Conservation (phyloP, 768 basidiomycete genomes). For the Leccinum barrowsii region DNA sequence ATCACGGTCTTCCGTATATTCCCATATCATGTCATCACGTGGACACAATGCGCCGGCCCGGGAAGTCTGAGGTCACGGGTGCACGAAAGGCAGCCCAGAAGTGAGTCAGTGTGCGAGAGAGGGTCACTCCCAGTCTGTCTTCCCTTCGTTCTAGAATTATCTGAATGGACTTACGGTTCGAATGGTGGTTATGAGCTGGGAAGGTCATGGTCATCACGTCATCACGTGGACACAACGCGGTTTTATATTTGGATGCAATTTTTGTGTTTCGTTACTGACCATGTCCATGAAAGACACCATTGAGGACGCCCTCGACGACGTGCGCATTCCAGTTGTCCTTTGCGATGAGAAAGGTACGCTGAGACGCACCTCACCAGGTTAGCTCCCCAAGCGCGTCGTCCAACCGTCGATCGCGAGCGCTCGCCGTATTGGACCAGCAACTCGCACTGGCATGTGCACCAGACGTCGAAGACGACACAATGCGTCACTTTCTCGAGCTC, state of each 20-base stretch:
- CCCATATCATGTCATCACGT: constrained; percentile 30
- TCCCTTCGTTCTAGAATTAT: no score
- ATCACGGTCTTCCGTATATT: constrained; percentile 8
- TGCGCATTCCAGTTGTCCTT: constrained; percentile 31
- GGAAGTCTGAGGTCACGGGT: no score
- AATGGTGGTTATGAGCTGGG: constrained; percentile 29
- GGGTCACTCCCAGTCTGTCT: no score
- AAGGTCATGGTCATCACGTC: background rate
- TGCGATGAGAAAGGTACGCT: constrained; percentile 5
- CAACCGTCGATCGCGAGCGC: constrained; percentile 49
- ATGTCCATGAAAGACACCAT: constrained; percentile 44
- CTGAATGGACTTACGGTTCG: constrained; percentile 41
- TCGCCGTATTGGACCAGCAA: constrained; percentile 53
- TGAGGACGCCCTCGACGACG: constrained; percentile 66
- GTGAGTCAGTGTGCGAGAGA: no score
- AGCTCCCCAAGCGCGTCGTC: constrained; percentile 56
- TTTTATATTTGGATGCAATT: background rate
- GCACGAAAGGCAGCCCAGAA: no score
- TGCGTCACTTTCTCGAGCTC: constrained; percentile 56
- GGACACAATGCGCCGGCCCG: constrained; percentile 1
- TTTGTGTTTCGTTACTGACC: background rate
- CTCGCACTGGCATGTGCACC: constrained; percentile 48
- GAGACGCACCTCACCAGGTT: constrained; percentile 43
- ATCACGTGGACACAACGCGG: constrained; percentile 15
- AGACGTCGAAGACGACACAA: constrained; percentile 40